These are phyloP conservation scores for Solanum chacoense DNA, from an alignment of 305 asterid genomes.

Conservation along the genomic window DNA sequence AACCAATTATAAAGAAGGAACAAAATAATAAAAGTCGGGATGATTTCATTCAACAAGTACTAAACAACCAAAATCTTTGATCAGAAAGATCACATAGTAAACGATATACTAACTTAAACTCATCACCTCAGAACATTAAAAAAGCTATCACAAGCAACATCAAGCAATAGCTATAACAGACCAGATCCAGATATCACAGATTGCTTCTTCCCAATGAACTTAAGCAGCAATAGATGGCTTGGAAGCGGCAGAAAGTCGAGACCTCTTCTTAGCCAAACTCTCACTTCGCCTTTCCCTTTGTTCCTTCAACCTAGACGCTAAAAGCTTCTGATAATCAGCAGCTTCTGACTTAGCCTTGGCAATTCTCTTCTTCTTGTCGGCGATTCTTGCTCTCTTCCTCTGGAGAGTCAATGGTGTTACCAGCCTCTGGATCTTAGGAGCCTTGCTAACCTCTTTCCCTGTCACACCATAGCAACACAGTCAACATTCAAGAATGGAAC, in stretches of 20 bases:
- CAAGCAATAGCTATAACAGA: not conserved
- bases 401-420: conserved; percentile 34
- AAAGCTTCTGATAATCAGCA: conserved; percentile 27
- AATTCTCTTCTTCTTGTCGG: conserved; percentile 29
- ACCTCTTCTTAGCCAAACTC: conserved; percentile 33
- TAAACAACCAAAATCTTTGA: conserved; percentile 4
- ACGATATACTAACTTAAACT: not conserved
- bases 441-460: conserved; percentile 32
- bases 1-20: not conserved
- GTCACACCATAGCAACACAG: not conserved
- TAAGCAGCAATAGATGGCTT: conserved; percentile 23
- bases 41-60: not conserved
- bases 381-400: conserved; percentile 35
- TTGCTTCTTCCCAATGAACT: not conserved
- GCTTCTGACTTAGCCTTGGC: conserved; percentile 33
- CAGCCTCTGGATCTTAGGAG: conserved; percentile 33
- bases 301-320: conserved; percentile 30
- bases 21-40: not conserved
- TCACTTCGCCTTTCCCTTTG: conserved; percentile 31
- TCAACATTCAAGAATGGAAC: not conserved
- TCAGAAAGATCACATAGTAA: not conserved
- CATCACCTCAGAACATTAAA: not conserved
- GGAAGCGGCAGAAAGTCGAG: conserved; percentile 26
- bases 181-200: not conserved
- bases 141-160: not conserved